Base-by-base conservation (phyloP, 768 basidiomycete species). In the Hydnum rufescens region DNA sequence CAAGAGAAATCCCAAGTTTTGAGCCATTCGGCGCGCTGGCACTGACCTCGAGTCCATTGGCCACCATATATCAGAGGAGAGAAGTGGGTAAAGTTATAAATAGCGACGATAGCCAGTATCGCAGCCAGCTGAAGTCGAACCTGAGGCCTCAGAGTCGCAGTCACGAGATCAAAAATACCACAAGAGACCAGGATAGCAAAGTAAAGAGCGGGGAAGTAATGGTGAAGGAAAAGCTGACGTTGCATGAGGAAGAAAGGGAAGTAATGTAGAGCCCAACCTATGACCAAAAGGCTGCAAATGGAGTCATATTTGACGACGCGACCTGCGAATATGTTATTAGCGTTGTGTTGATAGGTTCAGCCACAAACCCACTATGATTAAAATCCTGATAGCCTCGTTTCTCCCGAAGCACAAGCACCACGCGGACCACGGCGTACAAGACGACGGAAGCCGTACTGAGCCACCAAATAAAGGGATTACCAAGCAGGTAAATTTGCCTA, bases 1-100 rank as follows among this genome's bases (percentile, higher is more conserved):
- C 92, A 99, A 28, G 78, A 74, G 64, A 97, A 96, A 66, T 99
- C 95, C 95, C 95, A 99, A 3, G 80, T 83, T 68, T 80, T 87
- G 36, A 93, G 58, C 87, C 88, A 92, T 61, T 77, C 80, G 1
- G 87, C 78, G 36, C 68, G 72, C 50, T 72, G 63, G 59, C 95
- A 97, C 56, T 85, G 71, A 4, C 60, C 62, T 67, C 73, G 85
- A 31, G 93, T 96, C 95, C 93, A 97, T 0, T 75, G 70, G 19
- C 67, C 75, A 0, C 87, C 95, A 62, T 99, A 97, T 0, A 74
- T 69, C 43, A 97, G 63, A 1, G 93, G 82, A 58, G 80, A 83
- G 60, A 89, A 80, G 60, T 80, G 73, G 36, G 69, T 66, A 66
- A 79, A 96, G 57, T 79, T 78, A 77, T 80, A 86, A 32, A 88